Evolutionary conservation across 129 eudicot species (phyloP).

Genomic region (Lactuca sativa): DNA sequence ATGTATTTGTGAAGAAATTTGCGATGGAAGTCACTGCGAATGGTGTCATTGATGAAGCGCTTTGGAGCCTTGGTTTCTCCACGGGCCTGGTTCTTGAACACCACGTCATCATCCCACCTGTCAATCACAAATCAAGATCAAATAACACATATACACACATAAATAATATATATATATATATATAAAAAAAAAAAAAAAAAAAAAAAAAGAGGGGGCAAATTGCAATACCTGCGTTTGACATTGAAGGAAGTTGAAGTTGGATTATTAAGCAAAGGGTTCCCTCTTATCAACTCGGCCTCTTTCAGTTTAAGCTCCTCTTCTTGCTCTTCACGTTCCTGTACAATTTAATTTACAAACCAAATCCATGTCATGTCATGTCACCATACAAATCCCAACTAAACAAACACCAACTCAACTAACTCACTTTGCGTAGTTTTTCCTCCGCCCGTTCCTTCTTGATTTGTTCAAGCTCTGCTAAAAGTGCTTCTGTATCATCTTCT

Average conservation of each 20-base stretch:
- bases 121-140: too few relatives aligned
- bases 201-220: not conserved
- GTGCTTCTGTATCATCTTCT: slow-evolving; percentile 98
- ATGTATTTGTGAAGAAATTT: slow-evolving; percentile 49
- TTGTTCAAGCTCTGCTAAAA: slow-evolving; percentile 86
- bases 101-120: slow-evolving; percentile 56
- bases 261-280: slow-evolving; percentile 85
- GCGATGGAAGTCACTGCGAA: slow-evolving; percentile 45
- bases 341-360: not conserved
- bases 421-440: slow-evolving; percentile 72
- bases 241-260: slow-evolving; percentile 51
- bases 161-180: too few relatives aligned
- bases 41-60: slow-evolving; percentile 48
- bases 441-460: slow-evolving; percentile 92
- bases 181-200: too few relatives aligned
- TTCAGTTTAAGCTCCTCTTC: slow-evolving; percentile 88
- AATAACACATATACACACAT: too few relatives aligned
- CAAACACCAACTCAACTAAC: too few relatives aligned
- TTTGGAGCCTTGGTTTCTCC: slow-evolving; percentile 41
- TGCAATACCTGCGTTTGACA: slow-evolving; percentile 71
- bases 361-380: not conserved
- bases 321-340: slow-evolving; percentile 76
- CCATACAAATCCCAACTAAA: too few relatives aligned
- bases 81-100: slow-evolving; percentile 47
- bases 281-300: slow-evolving; percentile 80